A percentile compares a stretch with the other conserved stretches of the same genome.
phyloP scores from a whole-genome alignment of 78 protist species.

The slime mould (Dictyostelium discoideum) region DNA sequence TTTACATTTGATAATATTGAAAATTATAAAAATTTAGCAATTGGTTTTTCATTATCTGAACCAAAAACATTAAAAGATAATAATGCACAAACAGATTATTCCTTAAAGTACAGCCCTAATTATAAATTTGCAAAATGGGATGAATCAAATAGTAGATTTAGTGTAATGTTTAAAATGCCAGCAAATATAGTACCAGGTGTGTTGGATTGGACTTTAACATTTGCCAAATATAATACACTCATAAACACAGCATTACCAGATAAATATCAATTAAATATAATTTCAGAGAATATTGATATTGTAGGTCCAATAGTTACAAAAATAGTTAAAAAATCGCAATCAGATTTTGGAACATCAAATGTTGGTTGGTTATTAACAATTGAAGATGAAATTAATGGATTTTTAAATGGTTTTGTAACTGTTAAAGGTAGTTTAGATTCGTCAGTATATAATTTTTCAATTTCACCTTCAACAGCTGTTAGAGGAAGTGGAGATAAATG shows the following conservation, averaged over 20 bases:
- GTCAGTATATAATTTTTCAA: neutral
- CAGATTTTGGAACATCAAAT: neutral
- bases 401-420: neutral
- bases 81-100: neutral
- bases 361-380: neutral
- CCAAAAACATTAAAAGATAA: neutral
- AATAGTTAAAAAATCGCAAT: neutral
- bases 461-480: neutral
- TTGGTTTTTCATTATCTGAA: neutral
- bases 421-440: neutral
- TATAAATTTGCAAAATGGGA: neutral
- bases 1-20: neutral
- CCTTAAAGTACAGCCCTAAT: neutral
- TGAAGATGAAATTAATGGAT: slow-evolving; percentile 11
- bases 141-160: neutral
- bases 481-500: neutral
- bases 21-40: neutral
- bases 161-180: neutral
- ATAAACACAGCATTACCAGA: neutral
- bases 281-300: neutral
- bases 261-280: neutral
- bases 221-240: neutral
- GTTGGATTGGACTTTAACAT: neutral
- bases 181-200: neutral
- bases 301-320: neutral